Percentiles rank a stretch among this genome's conserved stretches.
Conservation (phyloP, 1,139 yeast genomes). For the Meyerozyma athensensis region DNA sequence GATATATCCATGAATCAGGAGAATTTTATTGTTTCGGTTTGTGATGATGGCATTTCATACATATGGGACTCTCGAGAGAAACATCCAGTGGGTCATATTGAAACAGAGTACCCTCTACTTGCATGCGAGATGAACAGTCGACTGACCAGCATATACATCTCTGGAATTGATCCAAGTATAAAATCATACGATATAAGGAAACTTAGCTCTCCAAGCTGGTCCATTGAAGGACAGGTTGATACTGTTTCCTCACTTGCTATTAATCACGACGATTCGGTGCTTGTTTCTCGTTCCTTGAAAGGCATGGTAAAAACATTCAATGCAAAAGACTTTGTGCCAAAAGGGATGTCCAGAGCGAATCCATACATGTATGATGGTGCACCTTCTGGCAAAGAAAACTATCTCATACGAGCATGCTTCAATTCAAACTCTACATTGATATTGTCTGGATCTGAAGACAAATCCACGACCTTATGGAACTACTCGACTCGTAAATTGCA, state of each 20-base stretch:
- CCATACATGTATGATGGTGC: slow-evolving; percentile 57
- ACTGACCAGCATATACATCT: slow-evolving; percentile 44
- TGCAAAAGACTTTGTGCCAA: slow-evolving; percentile 40
- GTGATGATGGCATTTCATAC: slow-evolving; percentile 59
- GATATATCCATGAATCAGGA: slow-evolving; percentile 23
- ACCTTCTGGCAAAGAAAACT: slow-evolving; percentile 49
- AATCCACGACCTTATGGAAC: slow-evolving; percentile 59
- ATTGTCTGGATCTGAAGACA: slow-evolving; percentile 62
- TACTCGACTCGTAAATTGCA: slow-evolving; percentile 43
- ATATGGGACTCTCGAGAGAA: slow-evolving; percentile 66
- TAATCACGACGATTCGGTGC: slow-evolving; percentile 43
- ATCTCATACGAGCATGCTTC: slow-evolving; percentile 47
- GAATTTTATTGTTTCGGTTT: slow-evolving; percentile 44
- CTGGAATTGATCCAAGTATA: slow-evolving; percentile 67
- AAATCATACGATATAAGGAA: slow-evolving; percentile 52
- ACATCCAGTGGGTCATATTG: slow-evolving; percentile 29
- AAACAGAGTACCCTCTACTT: slow-evolving; percentile 54
- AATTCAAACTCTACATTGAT: slow-evolving; percentile 33
- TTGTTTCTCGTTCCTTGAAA: slow-evolving; percentile 56
- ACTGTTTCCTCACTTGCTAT: slow-evolving; percentile 52
- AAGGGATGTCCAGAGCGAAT: slow-evolving; percentile 33
- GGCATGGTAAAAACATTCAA: slow-evolving; percentile 56
- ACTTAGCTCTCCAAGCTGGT: slow-evolving; percentile 40
- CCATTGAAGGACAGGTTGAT: slow-evolving; percentile 39
- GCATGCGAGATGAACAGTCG: slow-evolving; percentile 40